Conservation (phyloP, 2,329 filamentous ascomycete genomes). For the Onygenales sp. region DNA sequence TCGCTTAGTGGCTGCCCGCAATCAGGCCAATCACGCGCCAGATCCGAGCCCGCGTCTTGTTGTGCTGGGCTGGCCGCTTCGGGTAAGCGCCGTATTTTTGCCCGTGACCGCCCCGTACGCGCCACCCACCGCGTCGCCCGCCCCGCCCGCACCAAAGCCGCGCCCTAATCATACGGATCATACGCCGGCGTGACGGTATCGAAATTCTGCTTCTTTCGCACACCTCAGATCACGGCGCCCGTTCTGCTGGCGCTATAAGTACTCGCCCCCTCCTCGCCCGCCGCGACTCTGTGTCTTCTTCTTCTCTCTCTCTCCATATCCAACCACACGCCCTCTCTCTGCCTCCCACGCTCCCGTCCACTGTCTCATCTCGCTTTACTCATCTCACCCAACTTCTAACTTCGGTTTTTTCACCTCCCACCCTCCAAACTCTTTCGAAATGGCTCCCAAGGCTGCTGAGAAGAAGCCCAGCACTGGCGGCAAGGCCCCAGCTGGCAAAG, state of each 20-base stretch:
- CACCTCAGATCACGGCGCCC: conserved; percentile 35
- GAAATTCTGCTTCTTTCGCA: conserved; percentile 37
- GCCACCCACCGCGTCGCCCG: background rate
- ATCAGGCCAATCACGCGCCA: conserved; percentile 31
- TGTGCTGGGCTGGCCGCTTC: conserved; percentile 8
- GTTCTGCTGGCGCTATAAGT: conserved; percentile 33
- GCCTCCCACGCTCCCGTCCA: conserved; percentile 10
- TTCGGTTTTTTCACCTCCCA: conserved; percentile 16
- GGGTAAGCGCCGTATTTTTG: conserved; percentile 4
- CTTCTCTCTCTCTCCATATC: conserved; percentile 20
- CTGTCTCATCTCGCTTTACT: background rate
- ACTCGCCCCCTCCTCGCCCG: conserved; percentile 33
- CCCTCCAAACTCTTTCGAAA: conserved; percentile 37
- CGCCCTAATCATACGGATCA: conserved; percentile 38
- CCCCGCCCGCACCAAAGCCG: background rate
- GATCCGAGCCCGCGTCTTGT: conserved; percentile 19
- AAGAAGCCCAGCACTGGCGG: conserved; percentile 92
- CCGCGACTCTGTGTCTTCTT: conserved; percentile 20
- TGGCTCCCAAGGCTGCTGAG: conserved; percentile 96
- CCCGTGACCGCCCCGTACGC: conserved; percentile 4
- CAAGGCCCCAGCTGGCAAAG: conserved; percentile 76
- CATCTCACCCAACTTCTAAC: conserved; percentile 6
- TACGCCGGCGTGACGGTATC: conserved; percentile 32
- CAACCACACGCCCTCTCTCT: conserved; percentile 13
- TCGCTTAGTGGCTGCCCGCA: conserved; percentile 21